phyloP scores from a whole-genome alignment of 2,329 filamentous ascomycete genomes.

The Fusarium denticulatum region DNA sequence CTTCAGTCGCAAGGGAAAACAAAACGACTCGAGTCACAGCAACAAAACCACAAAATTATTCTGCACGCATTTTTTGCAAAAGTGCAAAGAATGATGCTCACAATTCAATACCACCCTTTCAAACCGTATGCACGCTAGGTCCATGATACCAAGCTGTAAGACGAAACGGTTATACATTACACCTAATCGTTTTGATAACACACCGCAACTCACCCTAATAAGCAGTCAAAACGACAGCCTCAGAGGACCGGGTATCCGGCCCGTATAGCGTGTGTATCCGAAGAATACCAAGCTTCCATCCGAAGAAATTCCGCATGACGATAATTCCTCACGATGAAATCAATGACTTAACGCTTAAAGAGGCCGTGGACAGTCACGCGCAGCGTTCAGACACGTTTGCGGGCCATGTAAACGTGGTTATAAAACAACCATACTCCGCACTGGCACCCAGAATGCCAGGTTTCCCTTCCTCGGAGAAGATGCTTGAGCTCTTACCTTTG shows the following conservation, averaged over 20 bases:
- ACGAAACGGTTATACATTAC: background rate
- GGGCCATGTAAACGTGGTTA: conserved; percentile 4
- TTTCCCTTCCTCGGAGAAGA: background rate
- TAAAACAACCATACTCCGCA: conserved; percentile 14
- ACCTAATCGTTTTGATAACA: conserved; percentile 1
- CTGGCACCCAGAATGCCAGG: conserved; percentile 3
- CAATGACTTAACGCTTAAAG: conserved; percentile 17
- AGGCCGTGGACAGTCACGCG: background rate
- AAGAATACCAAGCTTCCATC: conserved; percentile 34
- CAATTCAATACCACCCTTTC: background rate
- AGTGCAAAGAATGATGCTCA: background rate
- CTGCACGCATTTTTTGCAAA: background rate
- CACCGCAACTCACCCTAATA: background rate
- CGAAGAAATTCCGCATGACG: conserved; percentile 40
- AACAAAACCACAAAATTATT: background rate
- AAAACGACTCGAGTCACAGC: background rate
- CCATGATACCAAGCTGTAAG: background rate
- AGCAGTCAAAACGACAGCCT: conserved; percentile 1
- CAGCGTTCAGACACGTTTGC: conserved; percentile 1
- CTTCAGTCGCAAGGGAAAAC: background rate
- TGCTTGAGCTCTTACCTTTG: background rate
- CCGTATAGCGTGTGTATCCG: conserved; percentile 39
- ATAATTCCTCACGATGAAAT: conserved; percentile 3
- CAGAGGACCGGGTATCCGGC: conserved; percentile 33
- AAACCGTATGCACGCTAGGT: background rate